A percentile compares a stretch with the other conserved stretches of the same genome.
Evolutionary conservation across 2,329 filamentous ascomycete genomes (phyloP).

Genomic region (Fusarium solani-melongenae): DNA sequence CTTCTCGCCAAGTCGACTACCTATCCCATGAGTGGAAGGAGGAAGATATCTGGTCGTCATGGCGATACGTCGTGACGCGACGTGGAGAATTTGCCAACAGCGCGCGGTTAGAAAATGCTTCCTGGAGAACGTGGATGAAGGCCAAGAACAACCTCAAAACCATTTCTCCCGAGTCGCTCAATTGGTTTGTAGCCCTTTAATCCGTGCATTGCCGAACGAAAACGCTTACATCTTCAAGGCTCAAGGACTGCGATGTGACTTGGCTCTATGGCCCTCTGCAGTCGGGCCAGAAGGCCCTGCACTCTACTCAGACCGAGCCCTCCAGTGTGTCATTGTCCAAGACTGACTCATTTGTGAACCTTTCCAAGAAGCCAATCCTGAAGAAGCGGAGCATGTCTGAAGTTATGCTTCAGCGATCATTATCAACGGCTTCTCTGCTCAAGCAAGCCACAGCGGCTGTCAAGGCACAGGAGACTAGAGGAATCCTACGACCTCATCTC

Average conservation of each 20-base stretch:
- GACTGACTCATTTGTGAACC: conserved; percentile 72
- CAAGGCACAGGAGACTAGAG: conserved; percentile 78
- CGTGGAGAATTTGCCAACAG: conserved; percentile 83
- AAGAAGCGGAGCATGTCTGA: conserved; percentile 98
- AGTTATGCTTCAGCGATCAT: conserved; percentile 88
- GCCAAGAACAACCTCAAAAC: conserved; percentile 88
- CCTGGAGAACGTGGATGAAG: conserved; percentile 97
- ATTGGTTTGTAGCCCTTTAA: conserved; percentile 72
- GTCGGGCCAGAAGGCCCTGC: conserved; percentile 70
- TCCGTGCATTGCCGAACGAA: not conserved
- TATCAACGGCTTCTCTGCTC: conserved; percentile 88
- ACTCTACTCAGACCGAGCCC: conserved; percentile 56
- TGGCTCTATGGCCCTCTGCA: conserved; percentile 97
- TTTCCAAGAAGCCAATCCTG: conserved; percentile 85
- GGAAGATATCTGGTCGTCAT: conserved; percentile 97
- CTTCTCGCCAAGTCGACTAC: conserved; percentile 93
- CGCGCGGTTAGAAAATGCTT: conserved; percentile 90
- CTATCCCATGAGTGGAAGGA: conserved; percentile 93
- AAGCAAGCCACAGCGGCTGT: conserved; percentile 90
- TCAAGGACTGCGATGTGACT: conserved; percentile 97
- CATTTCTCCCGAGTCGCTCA: conserved; percentile 88
- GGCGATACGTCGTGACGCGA: conserved; percentile 90
- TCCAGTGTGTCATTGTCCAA: conserved; percentile 61
- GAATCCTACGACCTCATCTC: conserved; percentile 64
- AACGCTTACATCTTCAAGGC: conserved; percentile 65